phyloP scores from a whole-genome alignment of 164 flowering plant species.

The Stephania japonica region DNA sequence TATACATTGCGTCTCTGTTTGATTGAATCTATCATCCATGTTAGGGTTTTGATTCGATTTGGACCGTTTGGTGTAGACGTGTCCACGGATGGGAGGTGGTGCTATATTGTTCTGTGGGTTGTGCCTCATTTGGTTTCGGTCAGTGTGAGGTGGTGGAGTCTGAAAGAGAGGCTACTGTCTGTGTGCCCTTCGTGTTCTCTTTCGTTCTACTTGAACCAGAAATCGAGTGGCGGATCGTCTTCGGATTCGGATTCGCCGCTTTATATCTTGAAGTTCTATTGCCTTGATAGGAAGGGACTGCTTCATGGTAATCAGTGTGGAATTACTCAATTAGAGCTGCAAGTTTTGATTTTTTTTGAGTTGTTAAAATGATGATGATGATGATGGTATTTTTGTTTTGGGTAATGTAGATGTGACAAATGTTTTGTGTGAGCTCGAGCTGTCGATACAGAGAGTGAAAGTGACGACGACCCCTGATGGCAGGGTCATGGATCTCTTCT shows the following conservation, averaged over 20 bases:
- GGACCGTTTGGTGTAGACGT: conserved; percentile 36
- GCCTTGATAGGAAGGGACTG: conserved; percentile 51
- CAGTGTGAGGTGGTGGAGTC: conserved; percentile 37
- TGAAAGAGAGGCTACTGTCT: conserved; percentile 42
- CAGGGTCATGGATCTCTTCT: conserved; percentile 65
- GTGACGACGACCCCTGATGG: conserved; percentile 71
- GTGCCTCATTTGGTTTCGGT: conserved; percentile 24
- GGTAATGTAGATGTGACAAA: conserved; percentile 49
- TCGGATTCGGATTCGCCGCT: conserved; percentile 25
- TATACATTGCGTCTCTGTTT: background rate
- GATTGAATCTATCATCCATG: background rate
- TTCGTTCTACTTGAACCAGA: conserved; percentile 12
- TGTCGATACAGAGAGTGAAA: conserved; percentile 60
- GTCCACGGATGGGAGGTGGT: conserved; percentile 84
- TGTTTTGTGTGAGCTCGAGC: conserved; percentile 63
- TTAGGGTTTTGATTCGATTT: background rate
- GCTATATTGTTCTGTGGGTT: conserved; percentile 74
- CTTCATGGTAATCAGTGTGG: conserved; percentile 42
- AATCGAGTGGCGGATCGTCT: conserved; percentile 22
- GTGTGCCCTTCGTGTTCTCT: conserved; percentile 43
- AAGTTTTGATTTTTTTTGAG: background rate
- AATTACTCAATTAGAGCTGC: too few relatives aligned
- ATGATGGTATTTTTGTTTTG: background rate
- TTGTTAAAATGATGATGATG: background rate
- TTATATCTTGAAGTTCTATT: conserved; percentile 49